Evolutionary conservation across 805 yeast genomes (phyloP), one percentile per base, ranked within the genome.

Genomic region (Ascoidea tarda): DNA sequence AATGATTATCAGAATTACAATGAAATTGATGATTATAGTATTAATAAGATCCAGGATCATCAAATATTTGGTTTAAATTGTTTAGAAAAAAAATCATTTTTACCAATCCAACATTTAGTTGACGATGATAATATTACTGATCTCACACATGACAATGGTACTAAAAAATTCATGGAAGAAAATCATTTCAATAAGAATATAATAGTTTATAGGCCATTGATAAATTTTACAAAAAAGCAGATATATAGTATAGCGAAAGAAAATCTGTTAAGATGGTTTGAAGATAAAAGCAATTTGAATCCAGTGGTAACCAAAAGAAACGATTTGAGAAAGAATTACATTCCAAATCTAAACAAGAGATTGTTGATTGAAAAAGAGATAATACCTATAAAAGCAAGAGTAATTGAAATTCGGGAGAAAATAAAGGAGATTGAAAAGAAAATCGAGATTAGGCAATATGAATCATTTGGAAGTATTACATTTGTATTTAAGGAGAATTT

Each of bases 281-380:
- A 72, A 54, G 77, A 73, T 53, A 51, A 56, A 6, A 68, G 76
- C 1, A 73, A 73, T 51, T 52, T 55, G 4, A 72, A 73, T 54
- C 55, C 60, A 5, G 46, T 50, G 12, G 58, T 73, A 48, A 73
- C 77, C 0, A 62, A 62, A 52, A 55, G 77, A 45, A 73, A 73
- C 52, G 53, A 58, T n/a, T 32, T 55, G 5, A 31, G 55, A 21
- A 16, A 49, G 6, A 33, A 46, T 38, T 38, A 10, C 2, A 38
- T 38, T 38, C 8, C 8, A 38, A 38, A 38, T 4, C 8, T 10
- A 10, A 38, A 38, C 14, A 33, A 33, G 50, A 16, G 14, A 5
- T 5, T 21, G 6, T 6, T 8, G 10, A 28, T 16, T 28, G 12
- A 16, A 47, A 16, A 28, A 10, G 28, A 12, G 21, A 46, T 49